Evolutionary conservation across 2,329 filamentous ascomycete species (phyloP).

Genomic region (Xylaria polymorpha): DNA sequence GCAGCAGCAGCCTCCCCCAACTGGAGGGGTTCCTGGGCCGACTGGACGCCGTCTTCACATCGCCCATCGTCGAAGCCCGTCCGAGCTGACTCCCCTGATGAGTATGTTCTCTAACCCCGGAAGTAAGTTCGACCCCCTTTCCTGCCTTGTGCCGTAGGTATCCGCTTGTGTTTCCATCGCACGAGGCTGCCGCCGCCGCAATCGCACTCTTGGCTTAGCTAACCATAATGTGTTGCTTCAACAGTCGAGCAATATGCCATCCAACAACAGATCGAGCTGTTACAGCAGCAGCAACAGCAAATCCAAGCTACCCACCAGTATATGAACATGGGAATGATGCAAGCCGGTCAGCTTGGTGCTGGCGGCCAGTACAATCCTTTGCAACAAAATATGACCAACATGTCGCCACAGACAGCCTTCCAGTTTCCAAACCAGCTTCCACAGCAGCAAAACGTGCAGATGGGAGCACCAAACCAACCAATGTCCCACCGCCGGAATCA

Average conservation of each 20-base stretch:
- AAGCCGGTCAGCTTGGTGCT: conserved; percentile 82
- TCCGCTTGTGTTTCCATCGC: conserved; percentile 4
- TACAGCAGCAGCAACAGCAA: conserved; percentile 98
- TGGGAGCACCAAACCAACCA: conserved; percentile 82
- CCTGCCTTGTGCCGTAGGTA: background rate
- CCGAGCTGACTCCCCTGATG: conserved; percentile 96
- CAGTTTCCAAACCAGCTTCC: conserved; percentile 86
- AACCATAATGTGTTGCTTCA: conserved; percentile 43
- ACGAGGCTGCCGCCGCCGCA: conserved; percentile 35
- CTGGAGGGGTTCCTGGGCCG: conserved; percentile 75
- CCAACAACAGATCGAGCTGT: conserved; percentile 96
- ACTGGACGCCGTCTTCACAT: conserved; percentile 93
- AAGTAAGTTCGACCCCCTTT: conserved; percentile 63
- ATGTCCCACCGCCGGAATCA: conserved; percentile 96
- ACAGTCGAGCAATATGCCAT: conserved; percentile 97
- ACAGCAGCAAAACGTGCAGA: conserved; percentile 74
- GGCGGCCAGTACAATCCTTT: conserved; percentile 79
- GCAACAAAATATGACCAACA: conserved; percentile 81
- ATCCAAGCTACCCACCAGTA: conserved; percentile 97
- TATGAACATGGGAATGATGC: conserved; percentile 96
- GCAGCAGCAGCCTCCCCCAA: conserved; percentile 60
- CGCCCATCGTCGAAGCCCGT: conserved; percentile 95
- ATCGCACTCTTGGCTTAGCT: conserved; percentile 32
- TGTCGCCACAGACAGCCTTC: conserved; percentile 83
- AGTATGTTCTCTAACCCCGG: conserved; percentile 81